Base-by-base conservation (phyloP, 1,284 basidiomycete genomes). In the Heterobasidion irregulare region DNA sequence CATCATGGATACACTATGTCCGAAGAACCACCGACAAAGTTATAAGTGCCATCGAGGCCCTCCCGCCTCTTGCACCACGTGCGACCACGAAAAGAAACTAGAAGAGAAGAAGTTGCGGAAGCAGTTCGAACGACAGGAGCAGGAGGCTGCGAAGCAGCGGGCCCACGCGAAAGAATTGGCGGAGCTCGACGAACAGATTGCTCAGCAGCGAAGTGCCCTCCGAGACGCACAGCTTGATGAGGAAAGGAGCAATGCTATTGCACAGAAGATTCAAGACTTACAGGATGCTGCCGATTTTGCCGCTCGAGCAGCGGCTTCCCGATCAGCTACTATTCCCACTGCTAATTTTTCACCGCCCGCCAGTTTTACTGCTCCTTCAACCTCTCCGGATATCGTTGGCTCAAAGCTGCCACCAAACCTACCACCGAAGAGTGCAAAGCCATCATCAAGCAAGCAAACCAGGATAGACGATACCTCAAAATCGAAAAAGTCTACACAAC, bases 1-100 rank as follows among this genome's bases (percentile, higher is more conserved):
- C 12, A 55, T 62, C 15, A 54, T 72, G 18, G 50, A 59, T 2
- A 60, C 60, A 0, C 65, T 61, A 35, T 82, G 80, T 61, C 53
- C 62, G 4, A 70, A 67, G 2, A 58, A 61, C 1, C 76, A 78
- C 53, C 56, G 41, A 5, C 59, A 71, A 19, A 59, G 61, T 18
- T 73, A 66, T 64, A 66, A 65, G 48, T 76, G 77, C 54, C 64
- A 68, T 18, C 53, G 68, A 43, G 60, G 62, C 1, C 64, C 59
- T 15, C 74, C 75, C 0, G 52, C 58, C 0, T 56, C 51, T 6
- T 76, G 73, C 56, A 18, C 41, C 0, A 55, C 60, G 18, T 75
- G 73, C 59, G 66, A 68, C 12, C 56, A 60, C 18, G 64, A 70
- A 9, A 59, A 58, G 7, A 66, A 69, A 54, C 54, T 56, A n/a